These are phyloP conservation scores for Xerocomus spinulosus DNA, from an alignment of 768 basidiomycete genomes.

Conservation along the genomic window DNA sequence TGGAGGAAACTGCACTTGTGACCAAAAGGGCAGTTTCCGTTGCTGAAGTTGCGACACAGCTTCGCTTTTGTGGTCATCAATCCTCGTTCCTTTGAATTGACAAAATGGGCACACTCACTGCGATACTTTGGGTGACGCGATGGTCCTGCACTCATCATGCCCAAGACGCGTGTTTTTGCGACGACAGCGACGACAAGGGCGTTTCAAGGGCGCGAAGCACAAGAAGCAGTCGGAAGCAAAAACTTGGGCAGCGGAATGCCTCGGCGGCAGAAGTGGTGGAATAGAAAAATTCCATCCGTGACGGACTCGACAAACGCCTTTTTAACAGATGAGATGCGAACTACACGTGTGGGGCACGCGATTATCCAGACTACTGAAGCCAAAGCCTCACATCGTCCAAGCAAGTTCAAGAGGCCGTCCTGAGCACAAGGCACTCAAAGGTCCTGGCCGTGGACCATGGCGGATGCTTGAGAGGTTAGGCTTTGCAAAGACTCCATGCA, in stretches of 20 bases:
- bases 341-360: conserved; percentile 32
- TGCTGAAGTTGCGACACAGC: conserved; percentile 34
- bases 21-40: conserved; percentile 36
- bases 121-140: conserved; percentile 27
- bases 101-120: conserved; percentile 22
- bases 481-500: conserved; percentile 8
- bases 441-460: conserved; percentile 1
- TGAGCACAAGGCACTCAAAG: conserved; percentile 11
- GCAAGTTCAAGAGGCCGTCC: conserved; percentile 7
- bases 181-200: background rate
- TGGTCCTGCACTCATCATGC: conserved; percentile 6
- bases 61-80: conserved; percentile 26
- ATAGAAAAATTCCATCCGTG: conserved; percentile 20
- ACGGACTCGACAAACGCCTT: conserved; percentile 19
- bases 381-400: conserved; percentile 11
- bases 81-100: background rate
- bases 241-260: conserved; percentile 1
- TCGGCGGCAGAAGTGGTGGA: conserved; percentile 7
- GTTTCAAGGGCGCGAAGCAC: background rate
- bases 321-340: conserved; percentile 29
- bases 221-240: background rate
- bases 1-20: conserved; percentile 38
- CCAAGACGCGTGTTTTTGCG: conserved; percentile 4
- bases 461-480: background rate
- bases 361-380: conserved; percentile 21